phyloP scores from a whole-genome alignment of 2,329 filamentous ascomycete genomes.

The Biscogniauxia marginata region DNA sequence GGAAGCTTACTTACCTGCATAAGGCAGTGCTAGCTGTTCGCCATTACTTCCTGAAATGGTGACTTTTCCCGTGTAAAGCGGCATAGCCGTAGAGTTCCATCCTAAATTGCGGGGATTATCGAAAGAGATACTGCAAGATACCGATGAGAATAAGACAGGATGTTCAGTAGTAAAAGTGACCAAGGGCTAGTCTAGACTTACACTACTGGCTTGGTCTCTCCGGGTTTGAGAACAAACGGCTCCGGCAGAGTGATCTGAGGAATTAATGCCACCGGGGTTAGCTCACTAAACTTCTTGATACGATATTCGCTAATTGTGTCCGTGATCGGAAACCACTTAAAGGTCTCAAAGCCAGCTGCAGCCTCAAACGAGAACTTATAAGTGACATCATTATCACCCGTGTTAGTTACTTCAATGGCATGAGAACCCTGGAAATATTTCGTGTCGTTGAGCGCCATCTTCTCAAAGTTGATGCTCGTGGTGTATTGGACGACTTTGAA shows the following conservation, averaged over 20 bases:
- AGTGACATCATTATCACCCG: conserved; percentile 31
- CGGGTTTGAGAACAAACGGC: conserved; percentile 25
- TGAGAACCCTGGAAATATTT: conserved; percentile 33
- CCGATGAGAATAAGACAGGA: background rate
- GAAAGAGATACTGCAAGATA: conserved; percentile 26
- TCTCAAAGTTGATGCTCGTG: conserved; percentile 37
- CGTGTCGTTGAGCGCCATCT: conserved; percentile 45
- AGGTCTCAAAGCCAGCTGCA: conserved; percentile 38
- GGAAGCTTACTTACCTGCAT: conserved; percentile 25
- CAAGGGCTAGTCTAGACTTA: conserved; percentile 5
- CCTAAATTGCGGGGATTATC: conserved; percentile 26
- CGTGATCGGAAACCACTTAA: conserved; percentile 14
- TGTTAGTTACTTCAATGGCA: conserved; percentile 35
- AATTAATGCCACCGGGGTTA: conserved; percentile 17
- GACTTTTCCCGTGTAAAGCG: conserved; percentile 36
- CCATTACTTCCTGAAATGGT: conserved; percentile 31
- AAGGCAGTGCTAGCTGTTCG: conserved; percentile 34
- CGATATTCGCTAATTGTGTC: conserved; percentile 10
- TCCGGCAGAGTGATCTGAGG: conserved; percentile 21
- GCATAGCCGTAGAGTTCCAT: conserved; percentile 31
- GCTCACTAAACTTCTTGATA: conserved; percentile 22
- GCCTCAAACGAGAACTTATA: conserved; percentile 33
- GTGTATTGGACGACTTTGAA: conserved; percentile 39
- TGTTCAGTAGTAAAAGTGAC: too few relatives aligned
- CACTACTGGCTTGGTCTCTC: conserved; percentile 25